These are phyloP conservation scores for Verticillium tricorpus DNA, from an alignment of 2,329 filamentous ascomycete species.

Conservation along the genomic window DNA sequence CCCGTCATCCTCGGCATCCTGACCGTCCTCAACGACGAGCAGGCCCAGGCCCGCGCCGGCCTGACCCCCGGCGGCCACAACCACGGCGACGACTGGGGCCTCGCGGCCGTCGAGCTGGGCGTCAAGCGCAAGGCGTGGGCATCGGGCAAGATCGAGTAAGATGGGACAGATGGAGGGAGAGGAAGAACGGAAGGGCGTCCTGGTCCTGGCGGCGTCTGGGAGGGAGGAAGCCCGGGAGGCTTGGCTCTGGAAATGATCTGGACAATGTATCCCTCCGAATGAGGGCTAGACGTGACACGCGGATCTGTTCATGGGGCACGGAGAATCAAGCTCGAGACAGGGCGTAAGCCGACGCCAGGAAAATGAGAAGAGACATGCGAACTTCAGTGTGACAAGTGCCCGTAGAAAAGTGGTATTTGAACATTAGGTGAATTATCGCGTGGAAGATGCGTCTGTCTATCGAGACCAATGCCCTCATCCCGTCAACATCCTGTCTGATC, in stretches of 20 bases:
- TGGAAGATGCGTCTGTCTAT: slow-evolving; percentile 2
- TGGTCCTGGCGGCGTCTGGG: too few relatives aligned
- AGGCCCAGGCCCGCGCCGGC: slow-evolving; percentile 81
- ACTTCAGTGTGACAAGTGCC: neutral
- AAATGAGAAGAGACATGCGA: too few relatives aligned
- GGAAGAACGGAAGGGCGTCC: neutral
- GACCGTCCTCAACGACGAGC: slow-evolving; percentile 83
- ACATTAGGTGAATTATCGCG: slow-evolving; percentile 4
- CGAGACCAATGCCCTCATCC: neutral
- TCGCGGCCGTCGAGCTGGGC: slow-evolving; percentile 89
- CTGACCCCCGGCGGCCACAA: slow-evolving; percentile 70
- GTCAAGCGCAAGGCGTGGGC: slow-evolving; percentile 83
- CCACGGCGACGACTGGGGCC: slow-evolving; percentile 95
- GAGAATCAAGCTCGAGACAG: too few relatives aligned
- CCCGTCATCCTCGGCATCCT: slow-evolving; percentile 90
- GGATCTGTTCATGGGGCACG: too few relatives aligned
- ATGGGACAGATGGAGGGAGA: slow-evolving; percentile 3
- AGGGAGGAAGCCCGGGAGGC: too few relatives aligned
- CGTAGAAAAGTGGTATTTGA: neutral
- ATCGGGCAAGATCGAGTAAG: slow-evolving; percentile 57
- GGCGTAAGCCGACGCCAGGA: too few relatives aligned
- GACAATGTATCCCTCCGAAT: too few relatives aligned
- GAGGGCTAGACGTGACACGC: too few relatives aligned
- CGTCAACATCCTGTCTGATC: neutral
- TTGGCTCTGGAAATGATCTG: too few relatives aligned